Base-by-base conservation (phyloP, 2,329 filamentous ascomycete genomes). In the Fusarium solani-melongenae region DNA sequence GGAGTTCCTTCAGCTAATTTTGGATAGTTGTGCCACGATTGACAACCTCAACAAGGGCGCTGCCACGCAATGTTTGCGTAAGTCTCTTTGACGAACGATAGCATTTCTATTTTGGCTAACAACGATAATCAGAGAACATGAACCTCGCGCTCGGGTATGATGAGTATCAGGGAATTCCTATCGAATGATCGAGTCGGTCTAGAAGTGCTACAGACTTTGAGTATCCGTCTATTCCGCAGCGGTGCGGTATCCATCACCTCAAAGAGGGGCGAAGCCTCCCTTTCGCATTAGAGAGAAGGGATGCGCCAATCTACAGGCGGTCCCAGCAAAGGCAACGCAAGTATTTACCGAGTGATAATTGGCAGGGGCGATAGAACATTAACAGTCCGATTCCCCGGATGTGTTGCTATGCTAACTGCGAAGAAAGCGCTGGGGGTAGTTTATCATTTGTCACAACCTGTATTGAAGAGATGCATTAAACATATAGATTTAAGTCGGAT, bases 121-220 rank as follows among this genome's bases (percentile, higher is more conserved):
- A 12, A 46, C 15, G n/a, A 7, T 24, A 1, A 14, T 14, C 80
- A 93, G 92, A 97, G 87, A 97, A 97, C 84, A 96, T 97, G 94
- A 97, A 97, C 83, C 87, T 97, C 67, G 92, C 94, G n/a, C 88
- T 97, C 12, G 94, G 94, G 53, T 97, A 96, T 80, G 91, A 90
- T 53, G 94, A 97, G 85, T 97, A 94, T 79, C 93, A 97, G 81
- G 94, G 94, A 44, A 97, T 97, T 75, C 94, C 94, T 17, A 12
- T 31, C 2, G 15, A 51, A 29, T 51, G 24, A 29, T 27, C 1
- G 15, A 7, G 22, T 1, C 22, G 24, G 3, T 29, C 24, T 29
- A 29, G 22, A 49, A 49, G 9, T 6, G 44, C 46, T 24, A 14
- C 20, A 44, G 41, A 44, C 12, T 15, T 44, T 44, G 12, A 9